Percentiles rank a stretch among this genome's conserved stretches.
phyloP scores from a whole-genome alignment of 345 rosid species.

The Rhodamnia argentea region DNA sequence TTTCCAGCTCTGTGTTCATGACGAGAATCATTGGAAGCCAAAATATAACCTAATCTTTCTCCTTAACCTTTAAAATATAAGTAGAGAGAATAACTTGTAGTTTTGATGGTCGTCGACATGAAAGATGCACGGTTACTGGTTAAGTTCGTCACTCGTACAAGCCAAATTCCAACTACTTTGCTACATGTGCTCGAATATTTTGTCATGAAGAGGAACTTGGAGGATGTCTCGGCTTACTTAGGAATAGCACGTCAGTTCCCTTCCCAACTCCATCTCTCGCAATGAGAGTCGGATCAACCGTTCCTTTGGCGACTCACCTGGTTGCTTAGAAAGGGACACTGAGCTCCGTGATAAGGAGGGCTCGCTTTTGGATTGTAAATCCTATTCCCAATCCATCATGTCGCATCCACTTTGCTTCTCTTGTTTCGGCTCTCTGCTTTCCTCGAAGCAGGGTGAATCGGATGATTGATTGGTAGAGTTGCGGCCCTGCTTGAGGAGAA shows the following conservation, averaged over 20 bases:
- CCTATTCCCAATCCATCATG: constrained; percentile 40
- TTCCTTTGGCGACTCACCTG: constrained; percentile 37
- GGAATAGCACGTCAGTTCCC: constrained; percentile 31
- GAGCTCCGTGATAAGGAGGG: constrained; percentile 12
- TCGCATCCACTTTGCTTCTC: constrained; percentile 14
- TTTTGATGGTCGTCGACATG: background rate
- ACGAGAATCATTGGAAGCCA: too few species aligned
- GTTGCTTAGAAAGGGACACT: constrained; percentile 39
- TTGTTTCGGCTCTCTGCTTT: background rate
- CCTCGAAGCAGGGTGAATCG: background rate
- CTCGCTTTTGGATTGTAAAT: constrained; percentile 20
- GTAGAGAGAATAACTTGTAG: too few species aligned
- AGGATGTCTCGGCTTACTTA: constrained; percentile 3
- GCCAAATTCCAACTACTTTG: background rate
- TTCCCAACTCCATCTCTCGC: constrained; percentile 55
- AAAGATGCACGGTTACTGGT: background rate
- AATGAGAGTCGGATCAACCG: constrained; percentile 32
- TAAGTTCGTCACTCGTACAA: background rate
- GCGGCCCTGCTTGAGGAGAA: background rate
- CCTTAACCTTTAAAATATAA: too few species aligned
- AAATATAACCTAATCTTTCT: too few species aligned
- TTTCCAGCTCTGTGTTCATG: too few species aligned
- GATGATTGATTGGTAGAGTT: background rate
- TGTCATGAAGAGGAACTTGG: background rate
- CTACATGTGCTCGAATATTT: background rate